Evolutionary conservation across 805 yeast genomes (phyloP), one percentile per base, ranked within the genome.

Genomic region (Trichomonascus vanleenenianus): DNA sequence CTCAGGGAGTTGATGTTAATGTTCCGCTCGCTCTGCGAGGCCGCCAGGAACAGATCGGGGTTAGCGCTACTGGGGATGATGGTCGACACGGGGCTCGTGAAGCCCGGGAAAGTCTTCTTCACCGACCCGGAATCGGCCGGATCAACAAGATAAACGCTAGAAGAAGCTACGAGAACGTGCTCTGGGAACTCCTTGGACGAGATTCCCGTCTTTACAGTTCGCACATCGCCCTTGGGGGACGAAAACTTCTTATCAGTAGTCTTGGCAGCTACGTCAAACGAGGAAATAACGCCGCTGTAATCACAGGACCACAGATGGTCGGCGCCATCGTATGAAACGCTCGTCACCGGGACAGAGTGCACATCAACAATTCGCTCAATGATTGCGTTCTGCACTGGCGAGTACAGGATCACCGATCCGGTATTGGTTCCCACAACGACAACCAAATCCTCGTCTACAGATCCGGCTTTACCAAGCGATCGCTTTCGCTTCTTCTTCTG

Each of bases 11-110:
- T 81, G 32, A 84, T 67, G 60, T 86, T 86, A 53, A 88, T 72
- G 61, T 85, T 87, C 54, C 97, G 74, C 62, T 89, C 97, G 49
- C 81, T 81, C 31, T 69, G 68, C 1, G 96, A 94, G 43, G 83
- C 74, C 1, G 93, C 81, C 37, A 85, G 62, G 54, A 87, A 78
- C 40, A 74, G 73, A 7, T 64, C 61, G 30, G 62, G 58, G 12
- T 52, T 64, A 18, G 61, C 38, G 14, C 46, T 63, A 18, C 59
- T 37, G 4, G 73, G 64, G 32, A 72, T 46, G 9, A 81, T 63
- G 10, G 77, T 63, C 54, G 70, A 71, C 35, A 86, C 73, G 3
- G 87, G 81, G 15, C 84, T 74, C 27, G 85, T 76, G 59, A 86
- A 94, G 22, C 91, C 94, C 1, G 94, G 87, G 58, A 76, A 79